Conservation (phyloP, 768 basidiomycete species). For the Kwoniella sp. region DNA sequence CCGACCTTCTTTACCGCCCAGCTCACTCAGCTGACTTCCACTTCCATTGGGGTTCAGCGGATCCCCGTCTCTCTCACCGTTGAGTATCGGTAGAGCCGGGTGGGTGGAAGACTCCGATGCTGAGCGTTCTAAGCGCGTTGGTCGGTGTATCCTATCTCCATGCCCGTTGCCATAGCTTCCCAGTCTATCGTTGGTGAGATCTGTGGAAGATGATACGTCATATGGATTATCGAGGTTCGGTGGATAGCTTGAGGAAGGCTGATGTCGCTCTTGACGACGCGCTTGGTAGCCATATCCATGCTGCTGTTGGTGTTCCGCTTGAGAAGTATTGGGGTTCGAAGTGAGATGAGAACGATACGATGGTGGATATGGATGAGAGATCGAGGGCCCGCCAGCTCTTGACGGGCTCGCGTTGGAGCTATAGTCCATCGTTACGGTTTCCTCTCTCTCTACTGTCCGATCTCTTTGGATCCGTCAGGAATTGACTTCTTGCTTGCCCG, state of each 20-base stretch:
- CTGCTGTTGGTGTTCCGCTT: background rate
- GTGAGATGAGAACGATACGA: slow-evolving; percentile 17
- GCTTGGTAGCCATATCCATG: slow-evolving; percentile 6
- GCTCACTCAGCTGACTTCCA: background rate
- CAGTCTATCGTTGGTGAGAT: background rate
- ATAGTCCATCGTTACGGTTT: background rate
- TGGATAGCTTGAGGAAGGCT: slow-evolving; percentile 1
- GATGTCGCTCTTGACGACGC: slow-evolving; percentile 12
- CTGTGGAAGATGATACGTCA: background rate
- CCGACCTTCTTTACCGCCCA: slow-evolving; percentile 13
- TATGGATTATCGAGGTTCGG: slow-evolving; percentile 9
- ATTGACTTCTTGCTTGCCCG: no score
- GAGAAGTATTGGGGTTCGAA: background rate
- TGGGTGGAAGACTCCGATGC: slow-evolving; percentile 20
- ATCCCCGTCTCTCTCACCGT: background rate
- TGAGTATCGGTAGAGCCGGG: background rate
- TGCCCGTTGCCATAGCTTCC: background rate
- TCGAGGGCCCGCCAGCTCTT: background rate
- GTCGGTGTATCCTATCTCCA: slow-evolving; percentile 1
- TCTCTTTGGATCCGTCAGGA: no score
- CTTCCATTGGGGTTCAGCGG: background rate
- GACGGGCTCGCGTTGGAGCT: background rate
- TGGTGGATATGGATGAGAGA: slow-evolving; percentile 34
- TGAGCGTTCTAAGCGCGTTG: slow-evolving; percentile 11
- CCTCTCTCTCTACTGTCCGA: no score